Base-by-base conservation (phyloP, 176 grass and related monocot genomes). In the Oryza punctata region DNA sequence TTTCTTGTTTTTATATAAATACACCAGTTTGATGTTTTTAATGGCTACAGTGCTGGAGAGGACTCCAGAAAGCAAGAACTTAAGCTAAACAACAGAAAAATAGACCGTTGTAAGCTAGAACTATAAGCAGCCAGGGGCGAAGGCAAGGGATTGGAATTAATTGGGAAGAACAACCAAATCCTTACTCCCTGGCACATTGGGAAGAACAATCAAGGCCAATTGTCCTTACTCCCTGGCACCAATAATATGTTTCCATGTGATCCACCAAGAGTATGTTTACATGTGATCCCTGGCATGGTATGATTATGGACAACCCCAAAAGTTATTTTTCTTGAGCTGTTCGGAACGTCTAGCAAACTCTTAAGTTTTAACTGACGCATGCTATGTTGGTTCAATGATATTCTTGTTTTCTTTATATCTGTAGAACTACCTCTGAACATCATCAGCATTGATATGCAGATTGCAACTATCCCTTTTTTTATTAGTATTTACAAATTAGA, bases 1-100 rank as follows among this genome's bases (percentile, higher is more conserved):
- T 72, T 72, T 73, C 16, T 44, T 30, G 10, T 82, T 72, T 23
- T 67, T 24, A 40, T 47, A 67, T 44, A 32, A 67, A 33, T 68
- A 33, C 44, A 6, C 8, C 27, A 43, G 23, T 66, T 78, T 21
- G 2, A 69, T 54, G 14, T 38, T 41, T 41, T 68, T 33, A 68
- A 30, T 50, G 6, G 28, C 35, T 68, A 44, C 3, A 3, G 14
- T 69, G 78, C 44, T 61, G 21, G 7, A 61, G n/a, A 24, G 57
- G 0, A 24, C 21, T 61, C n/a, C 0, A 11, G 8, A 61, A 59
- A 24, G 57, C 2, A 24, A 61, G 2, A 61, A 24, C 9, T 61
- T 61, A 10, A 23, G 21, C n/a, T 23, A 24, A 10, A 61, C 1
- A 61, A 61, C n/a, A 1, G 57, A 12, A 61, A 61, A 61, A 61